A percentile compares a stretch with the other conserved stretches of the same genome.
These are phyloP conservation scores for Penicillium riverlandense DNA, from an alignment of 495 filamentous ascomycete genomes.

Conservation along the genomic window DNA sequence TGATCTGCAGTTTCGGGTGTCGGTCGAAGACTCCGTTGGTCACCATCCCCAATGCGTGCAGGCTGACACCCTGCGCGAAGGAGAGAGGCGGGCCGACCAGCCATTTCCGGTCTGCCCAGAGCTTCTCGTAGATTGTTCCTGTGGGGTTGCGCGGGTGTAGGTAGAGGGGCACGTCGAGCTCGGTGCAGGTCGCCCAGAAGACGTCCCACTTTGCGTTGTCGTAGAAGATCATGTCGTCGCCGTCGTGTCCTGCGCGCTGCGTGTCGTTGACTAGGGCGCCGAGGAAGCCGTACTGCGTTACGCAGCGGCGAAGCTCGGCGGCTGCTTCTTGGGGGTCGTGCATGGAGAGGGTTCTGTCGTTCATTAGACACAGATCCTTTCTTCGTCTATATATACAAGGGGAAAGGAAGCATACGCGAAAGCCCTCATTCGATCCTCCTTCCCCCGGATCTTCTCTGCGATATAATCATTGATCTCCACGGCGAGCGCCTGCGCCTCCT, in stretches of 20 bases:
- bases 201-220: conserved; percentile 46
- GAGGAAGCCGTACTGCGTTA: conserved; percentile 49
- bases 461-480: conserved; percentile 53
- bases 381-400: no score
- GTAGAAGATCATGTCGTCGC: conserved; percentile 53
- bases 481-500: conserved; percentile 37
- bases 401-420: conserved; percentile 31
- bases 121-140: conserved; percentile 40
- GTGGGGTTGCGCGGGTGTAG: conserved; percentile 50
- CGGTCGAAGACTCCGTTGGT: conserved; percentile 46
- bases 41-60: conserved; percentile 45
- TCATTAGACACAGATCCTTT: background rate
- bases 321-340: conserved; percentile 48
- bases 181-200: conserved; percentile 50
- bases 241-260: conserved; percentile 37
- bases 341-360: conserved; percentile 41
- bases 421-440: conserved; percentile 50
- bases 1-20: conserved; percentile 49
- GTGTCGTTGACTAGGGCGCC: conserved; percentile 57
- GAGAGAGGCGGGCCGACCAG: conserved; percentile 37
- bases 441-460: conserved; percentile 38
- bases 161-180: conserved; percentile 59
- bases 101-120: conserved; percentile 44
- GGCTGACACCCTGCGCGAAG: conserved; percentile 43
- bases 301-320: conserved; percentile 46